Conservation (phyloP, 2,329 filamentous ascomycete species). For the Onygenales sp. region DNA sequence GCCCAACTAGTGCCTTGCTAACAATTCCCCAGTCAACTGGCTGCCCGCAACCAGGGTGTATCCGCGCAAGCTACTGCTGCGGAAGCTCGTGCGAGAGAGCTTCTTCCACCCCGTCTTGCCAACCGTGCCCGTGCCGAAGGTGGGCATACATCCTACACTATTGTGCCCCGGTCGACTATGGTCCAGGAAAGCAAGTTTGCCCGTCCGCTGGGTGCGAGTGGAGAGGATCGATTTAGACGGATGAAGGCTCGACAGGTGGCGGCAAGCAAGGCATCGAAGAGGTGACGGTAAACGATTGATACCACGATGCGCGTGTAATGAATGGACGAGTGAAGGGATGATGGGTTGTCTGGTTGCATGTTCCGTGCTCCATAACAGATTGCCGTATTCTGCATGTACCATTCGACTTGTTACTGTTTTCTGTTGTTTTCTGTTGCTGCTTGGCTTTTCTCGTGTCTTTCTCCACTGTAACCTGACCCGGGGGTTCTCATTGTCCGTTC, state of each 20-base stretch:
- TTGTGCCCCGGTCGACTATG: slow-evolving; percentile 51
- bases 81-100: slow-evolving; percentile 42
- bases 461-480: not conserved
- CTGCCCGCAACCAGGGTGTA: slow-evolving; percentile 20
- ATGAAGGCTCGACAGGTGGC: slow-evolving; percentile 40
- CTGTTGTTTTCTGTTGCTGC: too few relatives aligned
- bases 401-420: too few relatives aligned
- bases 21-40: slow-evolving; percentile 23
- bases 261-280: slow-evolving; percentile 30
- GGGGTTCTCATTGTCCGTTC: too few relatives aligned
- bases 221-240: slow-evolving; percentile 39
- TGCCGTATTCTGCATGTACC: too few relatives aligned
- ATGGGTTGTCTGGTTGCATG: too few relatives aligned
- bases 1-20: slow-evolving; percentile 7
- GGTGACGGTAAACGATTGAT: slow-evolving; percentile 11
- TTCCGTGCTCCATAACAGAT: too few relatives aligned
- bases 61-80: slow-evolving; percentile 33
- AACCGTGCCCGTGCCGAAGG: slow-evolving; percentile 52
- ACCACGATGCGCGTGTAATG: not conserved
- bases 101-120: slow-evolving; percentile 43
- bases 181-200: slow-evolving; percentile 36
- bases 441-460: not conserved
- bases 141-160: slow-evolving; percentile 51
- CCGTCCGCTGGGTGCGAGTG: slow-evolving; percentile 36
- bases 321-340: not conserved